Evolutionary conservation across 164 flowering plant species (phyloP).

Genomic region (Annona squamosa): DNA sequence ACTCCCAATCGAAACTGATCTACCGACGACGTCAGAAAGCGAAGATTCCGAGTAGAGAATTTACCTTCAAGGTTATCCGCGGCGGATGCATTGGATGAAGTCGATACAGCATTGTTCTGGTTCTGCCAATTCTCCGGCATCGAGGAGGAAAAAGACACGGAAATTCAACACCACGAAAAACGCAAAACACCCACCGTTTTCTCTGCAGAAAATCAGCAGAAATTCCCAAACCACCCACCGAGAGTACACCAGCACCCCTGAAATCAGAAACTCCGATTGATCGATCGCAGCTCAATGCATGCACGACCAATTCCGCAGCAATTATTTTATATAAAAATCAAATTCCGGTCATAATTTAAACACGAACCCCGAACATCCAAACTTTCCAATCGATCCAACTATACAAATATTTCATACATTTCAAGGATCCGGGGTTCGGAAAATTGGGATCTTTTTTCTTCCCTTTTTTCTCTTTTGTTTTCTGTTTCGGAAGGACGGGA

Average conservation of each 20-base stretch:
- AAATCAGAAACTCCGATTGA: neutral
- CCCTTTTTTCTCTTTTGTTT: neutral
- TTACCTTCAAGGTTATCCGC: conserved; percentile 41
- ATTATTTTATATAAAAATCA: neutral
- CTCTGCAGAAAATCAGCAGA: neutral
- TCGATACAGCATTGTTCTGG: conserved; percentile 32
- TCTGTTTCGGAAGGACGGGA: neutral
- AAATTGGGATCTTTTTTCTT: conserved; percentile 12
- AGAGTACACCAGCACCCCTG: neutral
- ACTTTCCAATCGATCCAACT: neutral
- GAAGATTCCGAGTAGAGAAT: neutral
- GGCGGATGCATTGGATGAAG: conserved; percentile 27
- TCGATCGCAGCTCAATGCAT: neutral
- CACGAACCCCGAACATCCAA: neutral
- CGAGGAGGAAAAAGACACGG: conserved; percentile 13
- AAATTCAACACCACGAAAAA: neutral
- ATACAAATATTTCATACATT: neutral
- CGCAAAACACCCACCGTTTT: neutral
- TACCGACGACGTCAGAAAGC: neutral
- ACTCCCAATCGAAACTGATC: neutral
- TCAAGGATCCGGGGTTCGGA: neutral
- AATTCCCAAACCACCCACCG: neutral
- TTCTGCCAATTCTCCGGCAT: conserved; percentile 49
- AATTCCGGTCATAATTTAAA: neutral
- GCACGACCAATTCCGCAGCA: neutral